Evolutionary conservation across 2,329 filamentous ascomycete genomes (phyloP).

Genomic region (Trichoderma koningiopsis): DNA sequence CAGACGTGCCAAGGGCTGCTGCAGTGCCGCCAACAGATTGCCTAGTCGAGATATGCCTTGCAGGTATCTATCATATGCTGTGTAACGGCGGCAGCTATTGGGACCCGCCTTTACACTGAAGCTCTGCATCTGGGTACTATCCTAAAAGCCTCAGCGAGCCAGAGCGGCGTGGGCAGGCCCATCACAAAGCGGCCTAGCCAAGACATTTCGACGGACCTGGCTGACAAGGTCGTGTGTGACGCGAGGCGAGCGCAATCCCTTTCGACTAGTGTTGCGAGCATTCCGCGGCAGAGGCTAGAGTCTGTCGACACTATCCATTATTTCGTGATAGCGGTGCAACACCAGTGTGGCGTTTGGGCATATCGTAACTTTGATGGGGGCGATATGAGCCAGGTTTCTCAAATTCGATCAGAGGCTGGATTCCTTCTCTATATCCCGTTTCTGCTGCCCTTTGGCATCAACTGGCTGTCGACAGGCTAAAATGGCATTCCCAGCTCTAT

Average conservation of each 20-base stretch:
- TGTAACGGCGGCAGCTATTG: conserved; percentile 10
- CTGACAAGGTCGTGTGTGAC: conserved; percentile 16
- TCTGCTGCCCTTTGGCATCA: not conserved
- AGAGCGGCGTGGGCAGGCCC: conserved; percentile 16
- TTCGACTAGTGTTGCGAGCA: conserved; percentile 18
- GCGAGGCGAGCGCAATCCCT: conserved; percentile 18
- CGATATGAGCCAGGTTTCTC: not conserved
- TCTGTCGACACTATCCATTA: not conserved
- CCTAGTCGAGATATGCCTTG: not conserved
- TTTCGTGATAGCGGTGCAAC: not conserved
- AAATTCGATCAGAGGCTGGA: not conserved
- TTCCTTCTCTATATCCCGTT: not conserved
- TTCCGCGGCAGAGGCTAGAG: not conserved
- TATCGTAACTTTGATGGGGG: conserved; percentile 1
- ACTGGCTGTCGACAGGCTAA: not conserved
- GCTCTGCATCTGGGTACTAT: not conserved
- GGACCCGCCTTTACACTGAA: conserved; percentile 1
- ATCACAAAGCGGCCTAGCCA: conserved; percentile 3
- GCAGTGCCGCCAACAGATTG: not conserved
- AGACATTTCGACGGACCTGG: conserved; percentile 16
- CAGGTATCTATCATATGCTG: conserved; percentile 1
- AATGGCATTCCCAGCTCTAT: not conserved
- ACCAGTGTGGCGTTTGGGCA: not conserved
- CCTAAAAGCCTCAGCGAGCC: conserved; percentile 16
- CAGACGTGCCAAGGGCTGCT: not conserved